Evolutionary conservation across 1,284 basidiomycete genomes (phyloP).

Genomic region (Pseudozyma thailandica): DNA sequence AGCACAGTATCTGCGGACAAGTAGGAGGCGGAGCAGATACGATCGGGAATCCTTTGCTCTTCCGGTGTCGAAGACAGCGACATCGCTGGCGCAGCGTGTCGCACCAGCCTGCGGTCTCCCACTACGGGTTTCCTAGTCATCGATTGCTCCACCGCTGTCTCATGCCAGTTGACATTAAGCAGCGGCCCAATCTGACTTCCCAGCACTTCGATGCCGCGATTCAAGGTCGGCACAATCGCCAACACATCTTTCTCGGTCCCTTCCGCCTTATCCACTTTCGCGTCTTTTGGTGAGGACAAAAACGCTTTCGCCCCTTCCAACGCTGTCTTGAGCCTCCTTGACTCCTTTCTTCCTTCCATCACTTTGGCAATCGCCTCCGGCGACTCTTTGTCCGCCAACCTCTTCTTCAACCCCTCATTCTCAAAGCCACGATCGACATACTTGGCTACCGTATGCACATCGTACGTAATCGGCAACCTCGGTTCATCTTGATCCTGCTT

Average conservation of each 20-base stretch:
- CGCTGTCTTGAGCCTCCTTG: not conserved
- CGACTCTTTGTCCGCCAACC: conserved; percentile 4
- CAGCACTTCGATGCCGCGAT: conserved; percentile 16
- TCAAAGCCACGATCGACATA: conserved; percentile 49
- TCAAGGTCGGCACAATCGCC: conserved; percentile 20
- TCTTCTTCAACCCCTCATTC: conserved; percentile 9
- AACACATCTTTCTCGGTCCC: not conserved
- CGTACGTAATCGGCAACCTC: conserved; percentile 38
- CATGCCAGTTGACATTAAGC: conserved; percentile 13
- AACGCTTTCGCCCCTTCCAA: conserved; percentile 18
- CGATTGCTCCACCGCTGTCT: conserved; percentile 1
- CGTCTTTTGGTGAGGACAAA: conserved; percentile 3
- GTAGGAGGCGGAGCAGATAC: conserved; percentile 10
- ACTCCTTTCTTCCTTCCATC: not conserved
- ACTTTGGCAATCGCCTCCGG: conserved; percentile 6
- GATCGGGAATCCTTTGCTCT: not conserved
- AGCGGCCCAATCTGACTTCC: conserved; percentile 10
- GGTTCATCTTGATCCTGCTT: conserved; percentile 53
- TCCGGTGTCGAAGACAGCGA: conserved; percentile 16
- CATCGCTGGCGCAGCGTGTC: conserved; percentile 13
- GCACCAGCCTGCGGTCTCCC: not conserved
- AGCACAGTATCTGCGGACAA: conserved; percentile 3
- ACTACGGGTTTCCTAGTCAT: not conserved
- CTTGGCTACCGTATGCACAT: conserved; percentile 32
- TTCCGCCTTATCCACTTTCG: not conserved